phyloP scores from a whole-genome alignment of 2,329 filamentous ascomycete species.

The Trichoderma sp. region DNA sequence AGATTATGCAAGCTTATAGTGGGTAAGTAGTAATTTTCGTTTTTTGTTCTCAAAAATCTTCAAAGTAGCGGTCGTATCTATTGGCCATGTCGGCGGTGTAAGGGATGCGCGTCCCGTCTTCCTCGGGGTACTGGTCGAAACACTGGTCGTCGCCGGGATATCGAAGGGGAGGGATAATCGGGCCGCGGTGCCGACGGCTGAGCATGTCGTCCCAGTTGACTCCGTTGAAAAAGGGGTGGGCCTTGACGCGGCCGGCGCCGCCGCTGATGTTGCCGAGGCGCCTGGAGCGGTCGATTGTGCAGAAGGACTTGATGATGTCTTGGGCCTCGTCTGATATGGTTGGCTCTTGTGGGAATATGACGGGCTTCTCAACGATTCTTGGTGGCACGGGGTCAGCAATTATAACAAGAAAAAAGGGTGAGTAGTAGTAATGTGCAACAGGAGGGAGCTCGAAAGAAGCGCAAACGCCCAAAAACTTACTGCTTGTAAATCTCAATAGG shows the following conservation, averaged over 20 bases:
- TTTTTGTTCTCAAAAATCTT: conserved; percentile 58
- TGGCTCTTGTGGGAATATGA: conserved; percentile 69
- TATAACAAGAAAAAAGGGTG: background rate
- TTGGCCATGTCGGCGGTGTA: conserved; percentile 68
- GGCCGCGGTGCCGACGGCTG: conserved; percentile 61
- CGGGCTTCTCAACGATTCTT: conserved; percentile 75
- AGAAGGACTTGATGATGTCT: conserved; percentile 73
- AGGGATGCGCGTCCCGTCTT: conserved; percentile 61
- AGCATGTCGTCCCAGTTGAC: conserved; percentile 74
- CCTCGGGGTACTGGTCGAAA: conserved; percentile 80
- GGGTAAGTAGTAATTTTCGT: background rate
- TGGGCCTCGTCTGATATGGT: conserved; percentile 65
- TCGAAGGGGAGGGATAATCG: conserved; percentile 72
- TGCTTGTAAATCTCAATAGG: conserved; percentile 85
- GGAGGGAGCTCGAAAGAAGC: background rate
- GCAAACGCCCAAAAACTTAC: conserved; percentile 40
- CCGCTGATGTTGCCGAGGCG: conserved; percentile 77
- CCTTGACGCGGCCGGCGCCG: conserved; percentile 68
- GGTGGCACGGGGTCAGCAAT: background rate
- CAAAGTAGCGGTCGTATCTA: conserved; percentile 70
- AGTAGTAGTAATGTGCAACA: background rate
- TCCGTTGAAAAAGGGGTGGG: conserved; percentile 71
- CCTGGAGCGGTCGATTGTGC: conserved; percentile 74
- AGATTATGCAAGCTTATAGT: background rate
- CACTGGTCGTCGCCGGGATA: conserved; percentile 74